Percentiles rank a stretch among this genome's conserved stretches.
Conservation (phyloP, 2,329 filamentous ascomycete genomes). For the Exophiala viscosa region DNA sequence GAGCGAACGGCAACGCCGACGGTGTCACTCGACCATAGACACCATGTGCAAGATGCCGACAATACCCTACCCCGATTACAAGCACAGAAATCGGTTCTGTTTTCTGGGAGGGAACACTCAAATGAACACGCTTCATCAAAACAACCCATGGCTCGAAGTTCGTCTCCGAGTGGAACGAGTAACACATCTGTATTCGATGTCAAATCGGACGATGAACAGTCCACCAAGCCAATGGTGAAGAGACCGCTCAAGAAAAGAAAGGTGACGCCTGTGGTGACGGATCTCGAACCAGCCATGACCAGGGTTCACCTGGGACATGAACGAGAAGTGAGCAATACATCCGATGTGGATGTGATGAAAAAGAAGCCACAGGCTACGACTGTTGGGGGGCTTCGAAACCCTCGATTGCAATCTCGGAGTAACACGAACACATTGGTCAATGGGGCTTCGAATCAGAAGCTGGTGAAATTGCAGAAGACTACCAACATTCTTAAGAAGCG, state of each 20-base stretch:
- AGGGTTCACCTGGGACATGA: background rate
- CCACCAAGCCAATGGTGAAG: background rate
- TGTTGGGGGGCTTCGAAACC: background rate
- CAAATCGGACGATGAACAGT: constrained; percentile 27
- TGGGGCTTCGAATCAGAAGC: too few species aligned
- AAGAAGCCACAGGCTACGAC: background rate
- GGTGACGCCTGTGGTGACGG: constrained; percentile 5
- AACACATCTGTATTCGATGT: constrained; percentile 26
- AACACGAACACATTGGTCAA: too few species aligned
- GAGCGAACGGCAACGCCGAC: background rate
- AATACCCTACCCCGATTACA: background rate
- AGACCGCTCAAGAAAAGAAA: constrained; percentile 20
- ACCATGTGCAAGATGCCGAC: background rate
- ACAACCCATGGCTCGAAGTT: background rate
- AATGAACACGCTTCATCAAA: background rate
- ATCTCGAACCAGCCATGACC: background rate
- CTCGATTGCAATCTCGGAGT: too few species aligned
- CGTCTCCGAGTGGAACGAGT: background rate
- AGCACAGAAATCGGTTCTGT: background rate
- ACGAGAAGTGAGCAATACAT: background rate
- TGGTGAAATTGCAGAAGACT: too few species aligned
- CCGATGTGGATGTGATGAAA: background rate
- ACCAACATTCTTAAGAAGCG: too few species aligned
- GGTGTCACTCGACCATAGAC: background rate
- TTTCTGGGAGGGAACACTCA: background rate